Conservation (phyloP, 1,284 basidiomycete genomes). For the Leccinum variabile region DNA sequence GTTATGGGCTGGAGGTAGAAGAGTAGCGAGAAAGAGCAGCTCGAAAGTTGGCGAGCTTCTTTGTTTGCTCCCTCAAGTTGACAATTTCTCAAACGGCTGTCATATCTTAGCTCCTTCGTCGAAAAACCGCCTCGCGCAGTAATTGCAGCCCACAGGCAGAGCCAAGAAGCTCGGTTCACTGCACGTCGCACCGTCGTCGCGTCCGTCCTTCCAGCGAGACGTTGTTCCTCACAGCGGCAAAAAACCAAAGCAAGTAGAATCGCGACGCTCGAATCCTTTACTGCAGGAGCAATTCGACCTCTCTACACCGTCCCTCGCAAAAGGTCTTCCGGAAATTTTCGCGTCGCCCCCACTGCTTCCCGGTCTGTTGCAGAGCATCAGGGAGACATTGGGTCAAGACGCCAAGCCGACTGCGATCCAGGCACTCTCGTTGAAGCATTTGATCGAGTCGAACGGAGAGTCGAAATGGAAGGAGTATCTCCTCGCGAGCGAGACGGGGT, state of each 20-base stretch:
- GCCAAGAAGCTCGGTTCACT: no score
- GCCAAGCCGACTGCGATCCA: constrained; percentile 74
- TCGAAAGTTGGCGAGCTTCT: constrained; percentile 19
- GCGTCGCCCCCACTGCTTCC: constrained; percentile 67
- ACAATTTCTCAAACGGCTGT: background rate
- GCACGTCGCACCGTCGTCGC: no score
- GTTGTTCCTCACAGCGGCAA: constrained; percentile 29
- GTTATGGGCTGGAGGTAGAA: constrained; percentile 9
- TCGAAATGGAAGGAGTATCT: constrained; percentile 56
- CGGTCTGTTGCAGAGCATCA: constrained; percentile 56
- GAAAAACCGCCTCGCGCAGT: constrained; percentile 9
- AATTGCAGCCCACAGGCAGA: no score
- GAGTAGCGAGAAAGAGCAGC: constrained; percentile 15
- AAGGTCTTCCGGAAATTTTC: constrained; percentile 39
- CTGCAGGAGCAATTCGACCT: constrained; percentile 44
- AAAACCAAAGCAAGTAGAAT: constrained; percentile 5
- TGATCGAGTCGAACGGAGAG: constrained; percentile 40
- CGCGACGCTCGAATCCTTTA: constrained; percentile 24
- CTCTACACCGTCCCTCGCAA: constrained; percentile 26
- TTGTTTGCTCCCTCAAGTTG: background rate
- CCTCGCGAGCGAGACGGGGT: constrained; percentile 85
- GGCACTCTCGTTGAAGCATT: constrained; percentile 60
- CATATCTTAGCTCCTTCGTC: no score
- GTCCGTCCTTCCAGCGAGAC: constrained; percentile 30
- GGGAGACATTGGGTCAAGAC: constrained; percentile 53